Conservation (phyloP, 2,329 filamentous ascomycete species). For the Botrytis tulipae region DNA sequence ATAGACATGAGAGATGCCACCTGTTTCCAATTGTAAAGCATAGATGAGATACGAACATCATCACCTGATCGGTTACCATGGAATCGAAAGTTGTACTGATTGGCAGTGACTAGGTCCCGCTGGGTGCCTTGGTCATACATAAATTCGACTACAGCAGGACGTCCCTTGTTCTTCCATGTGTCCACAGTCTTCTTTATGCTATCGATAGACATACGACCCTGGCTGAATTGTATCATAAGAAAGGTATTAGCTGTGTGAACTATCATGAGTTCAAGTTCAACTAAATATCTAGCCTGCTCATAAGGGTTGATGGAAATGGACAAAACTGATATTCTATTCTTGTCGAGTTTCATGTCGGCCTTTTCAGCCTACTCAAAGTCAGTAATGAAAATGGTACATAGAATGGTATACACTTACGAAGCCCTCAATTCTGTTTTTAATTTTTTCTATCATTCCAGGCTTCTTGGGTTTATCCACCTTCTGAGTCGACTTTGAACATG, state of each 20-base stretch:
- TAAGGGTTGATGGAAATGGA: slow-evolving; percentile 32
- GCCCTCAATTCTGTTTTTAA: slow-evolving; percentile 36
- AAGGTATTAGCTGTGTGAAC: slow-evolving; percentile 37
- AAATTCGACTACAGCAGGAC: slow-evolving; percentile 50
- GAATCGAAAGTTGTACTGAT: slow-evolving; percentile 47
- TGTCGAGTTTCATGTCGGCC: slow-evolving; percentile 31
- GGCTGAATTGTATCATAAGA: slow-evolving; percentile 38
- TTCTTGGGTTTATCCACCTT: slow-evolving; percentile 26
- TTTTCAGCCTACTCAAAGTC: slow-evolving; percentile 34
- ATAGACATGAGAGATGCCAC: slow-evolving; percentile 48
- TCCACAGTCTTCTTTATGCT: slow-evolving; percentile 37
- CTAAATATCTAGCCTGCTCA: slow-evolving; percentile 36
- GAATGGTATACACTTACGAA: slow-evolving; percentile 30
- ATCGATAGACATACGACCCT: slow-evolving; percentile 35
- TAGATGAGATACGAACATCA: slow-evolving; percentile 41
- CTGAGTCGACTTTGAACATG: slow-evolving; percentile 23
- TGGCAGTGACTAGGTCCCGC: slow-evolving; percentile 46
- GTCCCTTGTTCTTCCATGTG: slow-evolving; percentile 45
- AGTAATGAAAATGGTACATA: background rate
- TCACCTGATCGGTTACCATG: slow-evolving; percentile 44
- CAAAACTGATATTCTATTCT: slow-evolving; percentile 28
- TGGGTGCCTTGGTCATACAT: slow-evolving; percentile 53
- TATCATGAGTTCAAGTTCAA: slow-evolving; percentile 38
- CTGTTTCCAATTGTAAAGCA: slow-evolving; percentile 49
- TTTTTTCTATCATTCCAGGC: slow-evolving; percentile 33